Evolutionary conservation across 768 basidiomycete genomes (phyloP), one percentile per base, ranked within the genome.

Genomic region (Ramaria sp.): DNA sequence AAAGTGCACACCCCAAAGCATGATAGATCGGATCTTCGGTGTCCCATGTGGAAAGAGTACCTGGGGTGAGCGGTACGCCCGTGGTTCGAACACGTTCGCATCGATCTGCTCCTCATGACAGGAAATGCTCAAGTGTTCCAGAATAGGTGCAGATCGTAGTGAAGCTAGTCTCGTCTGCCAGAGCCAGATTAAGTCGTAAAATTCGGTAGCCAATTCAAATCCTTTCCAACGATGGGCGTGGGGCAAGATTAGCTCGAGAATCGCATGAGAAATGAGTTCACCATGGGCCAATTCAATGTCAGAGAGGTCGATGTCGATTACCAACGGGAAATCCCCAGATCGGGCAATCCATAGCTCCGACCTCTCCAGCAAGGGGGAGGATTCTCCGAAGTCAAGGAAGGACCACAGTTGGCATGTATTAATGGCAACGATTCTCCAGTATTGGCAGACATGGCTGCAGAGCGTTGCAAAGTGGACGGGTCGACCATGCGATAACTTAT

Each of bases 381-480:
- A 19, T 19, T 30, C 55, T 33, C 15, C 24, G 20, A 57, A 50
- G 19, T 33, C 47, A 39, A 57, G 46, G 15, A n/a, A 33, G 11
- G 45, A 34, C 55, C 55, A 57, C 17, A 57, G 48, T 34, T 57
- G 55, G 15, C 45, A 30, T 4, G 55, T 57, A 7, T 11, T 15
- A 22, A 57, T 15, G 12, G 55, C 55, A 15, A 50, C 20, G 33
- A 2, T 20, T 33, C 55, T 19, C 46, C 45, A 57, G 27, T 49
- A 33, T 24, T 37, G 46, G 47, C 55, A 48, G 46, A 57, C 55
- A 24, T 57, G 55, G 37, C 55, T 57, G 33, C 55, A 57, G 1
- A 57, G 34, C 10, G 42, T 39, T 22, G 55, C 55, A 41, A 57
- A 57, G 20, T 47, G 47, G 6, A 15, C 20, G 6, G 24, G 34